phyloP scores from a whole-genome alignment of 2,329 filamentous ascomycete genomes.

The Trichophyton schoenleinii region DNA sequence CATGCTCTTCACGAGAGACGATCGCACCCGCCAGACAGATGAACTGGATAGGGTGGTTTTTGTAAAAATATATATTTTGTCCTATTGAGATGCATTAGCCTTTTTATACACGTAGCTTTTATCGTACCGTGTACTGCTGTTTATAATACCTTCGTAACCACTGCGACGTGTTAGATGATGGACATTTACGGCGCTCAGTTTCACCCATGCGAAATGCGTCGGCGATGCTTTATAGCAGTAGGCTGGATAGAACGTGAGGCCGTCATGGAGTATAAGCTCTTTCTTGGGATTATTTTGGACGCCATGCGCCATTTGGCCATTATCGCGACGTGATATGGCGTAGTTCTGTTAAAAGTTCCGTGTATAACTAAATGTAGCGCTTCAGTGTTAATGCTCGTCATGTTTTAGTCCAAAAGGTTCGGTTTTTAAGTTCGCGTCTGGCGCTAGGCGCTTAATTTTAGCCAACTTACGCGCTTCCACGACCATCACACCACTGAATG shows the following conservation, averaged over 20 bases:
- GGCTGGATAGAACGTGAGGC: conserved; percentile 40
- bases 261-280: background rate
- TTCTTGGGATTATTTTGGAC: background rate
- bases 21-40: conserved; percentile 59
- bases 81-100: conserved; percentile 23
- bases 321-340: background rate
- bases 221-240: conserved; percentile 48
- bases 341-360: background rate
- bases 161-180: conserved; percentile 37
- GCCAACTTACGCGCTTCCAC: too few relatives aligned
- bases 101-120: background rate
- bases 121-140: background rate
- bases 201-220: conserved; percentile 53
- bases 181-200: conserved; percentile 45
- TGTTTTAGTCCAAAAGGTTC: background rate
- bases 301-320: background rate
- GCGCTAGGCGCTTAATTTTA: background rate
- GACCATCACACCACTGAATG: too few relatives aligned
- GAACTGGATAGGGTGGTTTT: conserved; percentile 67
- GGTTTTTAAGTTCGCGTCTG: background rate
- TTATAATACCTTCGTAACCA: conserved; percentile 39
- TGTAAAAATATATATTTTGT: conserved; percentile 50
- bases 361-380: too few relatives aligned
- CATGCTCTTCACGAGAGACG: conserved; percentile 47
- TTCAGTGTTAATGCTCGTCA: background rate